A percentile compares a stretch with the other conserved stretches of the same genome.
Conservation (phyloP, 2,329 filamentous ascomycete species). For the Dactylonectria macrodidyma region DNA sequence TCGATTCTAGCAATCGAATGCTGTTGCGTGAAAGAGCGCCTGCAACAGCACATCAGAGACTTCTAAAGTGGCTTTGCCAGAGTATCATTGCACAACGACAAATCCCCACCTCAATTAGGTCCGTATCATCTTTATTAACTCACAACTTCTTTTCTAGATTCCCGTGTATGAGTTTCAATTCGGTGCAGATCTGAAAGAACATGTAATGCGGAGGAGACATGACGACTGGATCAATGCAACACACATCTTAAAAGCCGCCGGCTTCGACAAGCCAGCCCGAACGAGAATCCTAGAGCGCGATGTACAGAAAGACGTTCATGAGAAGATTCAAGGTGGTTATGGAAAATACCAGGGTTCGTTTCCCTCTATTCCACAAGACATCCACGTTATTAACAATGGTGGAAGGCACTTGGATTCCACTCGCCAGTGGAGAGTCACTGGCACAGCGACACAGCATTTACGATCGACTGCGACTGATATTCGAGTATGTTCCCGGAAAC, state of each 20-base stretch:
- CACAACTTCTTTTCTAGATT: constrained; percentile 69
- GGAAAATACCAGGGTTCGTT: constrained; percentile 93
- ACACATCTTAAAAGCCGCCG: constrained; percentile 96
- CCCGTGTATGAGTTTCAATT: constrained; percentile 96
- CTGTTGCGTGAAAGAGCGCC: background rate
- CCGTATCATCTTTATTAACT: constrained; percentile 18
- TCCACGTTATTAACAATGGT: constrained; percentile 24
- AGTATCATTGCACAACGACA: constrained; percentile 2
- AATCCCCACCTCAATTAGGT: constrained; percentile 7
- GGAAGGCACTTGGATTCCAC: constrained; percentile 93
- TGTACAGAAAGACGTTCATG: constrained; percentile 95
- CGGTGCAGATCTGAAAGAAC: constrained; percentile 80
- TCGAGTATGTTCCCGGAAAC: constrained; percentile 89
- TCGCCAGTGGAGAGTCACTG: constrained; percentile 83
- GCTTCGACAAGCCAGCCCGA: constrained; percentile 95
- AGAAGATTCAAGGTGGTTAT: constrained; percentile 98
- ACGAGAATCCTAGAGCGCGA: constrained; percentile 96
- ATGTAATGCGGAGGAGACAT: constrained; percentile 94
- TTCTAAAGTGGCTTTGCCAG: constrained; percentile 17
- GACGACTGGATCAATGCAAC: constrained; percentile 99
- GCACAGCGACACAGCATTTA: constrained; percentile 90
- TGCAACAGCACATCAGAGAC: constrained; percentile 8
- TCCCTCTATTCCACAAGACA: background rate
- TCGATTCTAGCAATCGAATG: background rate
- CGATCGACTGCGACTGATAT: constrained; percentile 87